A percentile compares a stretch with the other conserved stretches of the same genome.
Evolutionary conservation across 495 filamentous ascomycete species (phyloP).

Genomic region (Massariosphaeria phaeospora): DNA sequence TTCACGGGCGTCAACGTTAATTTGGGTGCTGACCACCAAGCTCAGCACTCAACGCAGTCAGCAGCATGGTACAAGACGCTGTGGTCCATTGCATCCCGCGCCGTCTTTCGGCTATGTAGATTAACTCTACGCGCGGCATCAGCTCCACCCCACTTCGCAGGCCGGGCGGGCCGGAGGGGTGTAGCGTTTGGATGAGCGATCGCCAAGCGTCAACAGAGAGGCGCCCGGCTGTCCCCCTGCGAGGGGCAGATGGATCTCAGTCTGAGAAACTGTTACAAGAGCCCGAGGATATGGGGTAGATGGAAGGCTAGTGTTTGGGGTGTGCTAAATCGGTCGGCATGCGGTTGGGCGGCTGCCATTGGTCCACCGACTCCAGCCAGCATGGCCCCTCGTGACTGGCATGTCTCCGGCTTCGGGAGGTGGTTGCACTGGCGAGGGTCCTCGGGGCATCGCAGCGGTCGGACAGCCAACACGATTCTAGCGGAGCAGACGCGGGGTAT

Average conservation of each 20-base stretch:
- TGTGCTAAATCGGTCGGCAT: no score
- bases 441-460: no score
- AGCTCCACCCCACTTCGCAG: constrained; percentile 7
- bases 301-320: no score
- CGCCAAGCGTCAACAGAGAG: constrained; percentile 16
- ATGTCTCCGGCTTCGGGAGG: no score
- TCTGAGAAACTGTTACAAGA: not conserved
- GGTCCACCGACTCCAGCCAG: no score
- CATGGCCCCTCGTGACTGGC: no score
- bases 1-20: no score
- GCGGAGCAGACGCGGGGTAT: no score
- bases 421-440: no score
- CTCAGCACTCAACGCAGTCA: constrained; percentile 27
- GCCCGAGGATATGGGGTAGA: not conserved
- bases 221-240: constrained; percentile 19
- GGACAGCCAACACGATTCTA: no score
- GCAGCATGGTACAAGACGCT: constrained; percentile 5
- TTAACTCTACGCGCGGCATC: constrained; percentile 17
- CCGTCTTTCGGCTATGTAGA: constrained; percentile 19
- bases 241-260: constrained; percentile 6
- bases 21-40: constrained; percentile 26
- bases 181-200: not conserved
- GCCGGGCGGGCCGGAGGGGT: constrained; percentile 7
- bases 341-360: no score
- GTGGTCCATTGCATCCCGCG: not conserved